A percentile compares a stretch with the other conserved stretches of the same genome.
Evolutionary conservation across 1,284 basidiomycete genomes (phyloP).

Genomic region (Pseudozyma tsukubaensis): DNA sequence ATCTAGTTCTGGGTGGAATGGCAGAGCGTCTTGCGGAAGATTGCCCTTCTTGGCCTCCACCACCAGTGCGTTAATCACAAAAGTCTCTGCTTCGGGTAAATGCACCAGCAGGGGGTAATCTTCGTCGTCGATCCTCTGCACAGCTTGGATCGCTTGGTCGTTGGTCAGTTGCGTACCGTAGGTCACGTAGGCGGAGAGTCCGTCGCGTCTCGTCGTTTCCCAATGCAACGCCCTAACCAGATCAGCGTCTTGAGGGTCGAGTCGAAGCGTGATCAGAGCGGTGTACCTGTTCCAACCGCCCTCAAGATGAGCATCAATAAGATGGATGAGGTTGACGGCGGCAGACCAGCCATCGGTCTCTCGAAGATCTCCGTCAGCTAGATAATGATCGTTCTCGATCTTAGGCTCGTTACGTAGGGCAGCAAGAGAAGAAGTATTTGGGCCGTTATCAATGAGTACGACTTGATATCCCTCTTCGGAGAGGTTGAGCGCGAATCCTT

Average conservation of each 20-base stretch:
- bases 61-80: slow-evolving; percentile 12
- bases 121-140: not conserved
- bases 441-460: slow-evolving; percentile 17
- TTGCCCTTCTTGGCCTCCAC: slow-evolving; percentile 21
- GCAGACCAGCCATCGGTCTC: slow-evolving; percentile 25
- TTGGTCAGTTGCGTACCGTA: slow-evolving; percentile 19
- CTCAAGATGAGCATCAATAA: slow-evolving; percentile 9
- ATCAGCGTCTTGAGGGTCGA: slow-evolving; percentile 19
- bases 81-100: slow-evolving; percentile 11
- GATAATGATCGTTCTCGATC: not conserved
- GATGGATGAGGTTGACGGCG: slow-evolving; percentile 14
- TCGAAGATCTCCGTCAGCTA: slow-evolving; percentile 15
- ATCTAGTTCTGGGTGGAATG: slow-evolving; percentile 35
- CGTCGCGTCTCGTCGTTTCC: slow-evolving; percentile 14
- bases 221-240: slow-evolving; percentile 11
- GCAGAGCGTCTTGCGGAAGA: slow-evolving; percentile 19
- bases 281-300: slow-evolving; percentile 37
- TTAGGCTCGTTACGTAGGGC: slow-evolving; percentile 10
- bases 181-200: slow-evolving; percentile 15
- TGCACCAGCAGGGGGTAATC: slow-evolving; percentile 20
- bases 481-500: slow-evolving; percentile 28
- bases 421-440: slow-evolving; percentile 10
- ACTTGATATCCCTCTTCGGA: slow-evolving; percentile 45
- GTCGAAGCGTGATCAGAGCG: slow-evolving; percentile 17
- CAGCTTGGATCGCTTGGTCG: slow-evolving; percentile 9